Evolutionary conservation across 2,329 filamentous ascomycete genomes (phyloP).

Genomic region (Helotiales sp.): DNA sequence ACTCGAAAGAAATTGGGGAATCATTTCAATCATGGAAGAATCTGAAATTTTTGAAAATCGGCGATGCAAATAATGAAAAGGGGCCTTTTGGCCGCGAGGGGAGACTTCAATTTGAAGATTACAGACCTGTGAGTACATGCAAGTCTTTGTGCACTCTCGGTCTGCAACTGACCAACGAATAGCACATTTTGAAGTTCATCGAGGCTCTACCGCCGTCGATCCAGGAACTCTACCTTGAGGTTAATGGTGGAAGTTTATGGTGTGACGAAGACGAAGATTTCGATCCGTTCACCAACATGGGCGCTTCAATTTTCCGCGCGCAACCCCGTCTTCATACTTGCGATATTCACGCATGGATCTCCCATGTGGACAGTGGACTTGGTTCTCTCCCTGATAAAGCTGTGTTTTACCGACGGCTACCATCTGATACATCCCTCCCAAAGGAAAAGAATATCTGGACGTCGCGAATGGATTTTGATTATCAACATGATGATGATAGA

Average conservation of each 20-base stretch:
- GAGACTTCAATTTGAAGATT: background rate
- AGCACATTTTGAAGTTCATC: slow-evolving; percentile 22
- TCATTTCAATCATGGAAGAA: slow-evolving; percentile 20
- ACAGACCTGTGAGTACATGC: slow-evolving; percentile 8
- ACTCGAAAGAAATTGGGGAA: slow-evolving; percentile 12
- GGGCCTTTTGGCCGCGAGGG: slow-evolving; percentile 13
- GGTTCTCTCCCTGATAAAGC: slow-evolving; percentile 20
- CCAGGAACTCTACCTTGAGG: slow-evolving; percentile 18
- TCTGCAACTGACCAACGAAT: too few relatives aligned
- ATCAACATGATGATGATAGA: slow-evolving; percentile 18
- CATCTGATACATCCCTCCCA: background rate
- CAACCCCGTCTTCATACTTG: slow-evolving; percentile 17
- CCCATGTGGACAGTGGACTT: slow-evolving; percentile 14
- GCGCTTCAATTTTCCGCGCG: slow-evolving; percentile 14
- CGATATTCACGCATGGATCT: slow-evolving; percentile 28
- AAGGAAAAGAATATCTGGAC: slow-evolving; percentile 11
- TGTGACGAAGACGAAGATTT: slow-evolving; percentile 26
- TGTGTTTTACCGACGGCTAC: slow-evolving; percentile 19
- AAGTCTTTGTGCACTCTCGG: background rate
- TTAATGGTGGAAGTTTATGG: slow-evolving; percentile 12
- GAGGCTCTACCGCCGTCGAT: slow-evolving; percentile 20
- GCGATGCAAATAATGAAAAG: slow-evolving; percentile 14
- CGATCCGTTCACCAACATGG: slow-evolving; percentile 15
- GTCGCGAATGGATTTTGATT: slow-evolving; percentile 17
- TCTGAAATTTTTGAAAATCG: slow-evolving; percentile 23